A percentile compares a stretch with the other conserved stretches of the same genome.
Evolutionary conservation across 1,284 basidiomycete species (phyloP).

Genomic region (Fistulinella cinereoalba): DNA sequence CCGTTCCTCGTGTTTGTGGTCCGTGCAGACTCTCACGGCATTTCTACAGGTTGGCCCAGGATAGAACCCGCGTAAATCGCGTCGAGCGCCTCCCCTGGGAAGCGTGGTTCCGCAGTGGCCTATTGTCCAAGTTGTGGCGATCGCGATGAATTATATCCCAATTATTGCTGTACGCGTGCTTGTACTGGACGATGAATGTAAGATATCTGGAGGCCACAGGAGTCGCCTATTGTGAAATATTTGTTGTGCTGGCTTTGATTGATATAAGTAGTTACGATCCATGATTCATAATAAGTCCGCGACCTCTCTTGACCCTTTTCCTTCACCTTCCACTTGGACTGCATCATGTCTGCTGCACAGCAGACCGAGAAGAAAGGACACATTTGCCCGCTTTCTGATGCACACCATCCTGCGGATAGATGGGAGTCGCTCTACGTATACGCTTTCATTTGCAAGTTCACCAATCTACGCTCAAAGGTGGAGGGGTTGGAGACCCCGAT

Average conservation of each 20-base stretch:
- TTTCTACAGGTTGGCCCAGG: constrained; percentile 67
- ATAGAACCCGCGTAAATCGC: constrained; percentile 44
- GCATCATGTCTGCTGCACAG: constrained; percentile 41
- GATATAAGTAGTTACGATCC: constrained; percentile 38
- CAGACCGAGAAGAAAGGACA: constrained; percentile 58
- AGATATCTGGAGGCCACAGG: constrained; percentile 22
- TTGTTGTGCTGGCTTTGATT: constrained; percentile 30
- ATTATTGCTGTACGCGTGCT: constrained; percentile 24
- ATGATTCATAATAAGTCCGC: constrained; percentile 34
- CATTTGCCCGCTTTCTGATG: constrained; percentile 69
- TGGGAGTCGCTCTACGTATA: constrained; percentile 86
- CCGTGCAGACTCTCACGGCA: constrained; percentile 28
- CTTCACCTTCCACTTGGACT: constrained; percentile 26
- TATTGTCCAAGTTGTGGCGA: constrained; percentile 17
- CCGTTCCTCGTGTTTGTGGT: constrained; percentile 26
- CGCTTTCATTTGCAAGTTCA: constrained; percentile 78
- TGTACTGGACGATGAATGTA: constrained; percentile 19
- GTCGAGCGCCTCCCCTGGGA: constrained; percentile 16
- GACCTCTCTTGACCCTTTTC: constrained; percentile 36
- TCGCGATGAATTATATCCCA: constrained; percentile 14
- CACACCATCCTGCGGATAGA: constrained; percentile 69
- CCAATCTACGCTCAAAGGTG: constrained; percentile 64
- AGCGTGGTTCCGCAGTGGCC: constrained; percentile 6
- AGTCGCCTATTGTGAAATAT: constrained; percentile 35
- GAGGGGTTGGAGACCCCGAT: constrained; percentile 73